Evolutionary conservation across 2,329 filamentous ascomycete genomes (phyloP).

Genomic region (Keithomyces neogunnii): DNA sequence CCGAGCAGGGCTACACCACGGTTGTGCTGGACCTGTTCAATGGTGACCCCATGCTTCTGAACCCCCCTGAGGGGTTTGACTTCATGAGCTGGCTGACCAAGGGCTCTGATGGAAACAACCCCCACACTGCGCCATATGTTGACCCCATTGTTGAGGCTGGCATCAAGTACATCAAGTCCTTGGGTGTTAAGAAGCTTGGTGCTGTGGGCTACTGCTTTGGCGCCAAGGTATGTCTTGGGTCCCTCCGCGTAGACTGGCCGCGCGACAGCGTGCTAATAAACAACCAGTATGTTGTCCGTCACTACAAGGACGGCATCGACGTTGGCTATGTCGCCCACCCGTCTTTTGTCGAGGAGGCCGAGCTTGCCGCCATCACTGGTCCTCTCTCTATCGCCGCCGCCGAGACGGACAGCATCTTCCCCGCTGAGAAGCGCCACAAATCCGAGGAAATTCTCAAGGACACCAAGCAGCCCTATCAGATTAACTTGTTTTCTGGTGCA

Average conservation of each 20-base stretch:
- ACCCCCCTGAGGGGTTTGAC: slow-evolving; percentile 19
- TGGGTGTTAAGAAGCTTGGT: slow-evolving; percentile 44
- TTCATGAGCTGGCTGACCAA: slow-evolving; percentile 25
- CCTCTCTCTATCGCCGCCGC: slow-evolving; percentile 57
- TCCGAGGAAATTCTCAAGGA: slow-evolving; percentile 51
- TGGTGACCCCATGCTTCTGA: slow-evolving; percentile 22
- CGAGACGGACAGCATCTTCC: slow-evolving; percentile 52
- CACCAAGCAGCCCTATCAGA: slow-evolving; percentile 52
- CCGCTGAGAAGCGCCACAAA: slow-evolving; percentile 42
- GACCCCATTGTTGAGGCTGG: slow-evolving; percentile 25
- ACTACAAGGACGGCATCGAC: slow-evolving; percentile 47
- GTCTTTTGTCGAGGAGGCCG: slow-evolving; percentile 48
- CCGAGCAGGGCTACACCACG: slow-evolving; percentile 29
- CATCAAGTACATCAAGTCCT: slow-evolving; percentile 47
- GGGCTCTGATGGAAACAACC: slow-evolving; percentile 40
- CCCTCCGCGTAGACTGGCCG: not conserved
- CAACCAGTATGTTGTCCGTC: slow-evolving; percentile 60
- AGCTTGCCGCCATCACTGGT: slow-evolving; percentile 46
- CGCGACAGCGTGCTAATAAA: slow-evolving; percentile 20
- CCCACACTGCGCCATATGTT: slow-evolving; percentile 23
- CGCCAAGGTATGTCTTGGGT: slow-evolving; percentile 36
- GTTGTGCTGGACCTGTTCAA: slow-evolving; percentile 30
- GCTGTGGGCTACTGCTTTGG: slow-evolving; percentile 59
- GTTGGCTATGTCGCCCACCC: slow-evolving; percentile 59
- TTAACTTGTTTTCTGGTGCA: slow-evolving; percentile 61